Conservation (phyloP, 2,329 filamentous ascomycete species). For the Lecanicillium sp. region DNA sequence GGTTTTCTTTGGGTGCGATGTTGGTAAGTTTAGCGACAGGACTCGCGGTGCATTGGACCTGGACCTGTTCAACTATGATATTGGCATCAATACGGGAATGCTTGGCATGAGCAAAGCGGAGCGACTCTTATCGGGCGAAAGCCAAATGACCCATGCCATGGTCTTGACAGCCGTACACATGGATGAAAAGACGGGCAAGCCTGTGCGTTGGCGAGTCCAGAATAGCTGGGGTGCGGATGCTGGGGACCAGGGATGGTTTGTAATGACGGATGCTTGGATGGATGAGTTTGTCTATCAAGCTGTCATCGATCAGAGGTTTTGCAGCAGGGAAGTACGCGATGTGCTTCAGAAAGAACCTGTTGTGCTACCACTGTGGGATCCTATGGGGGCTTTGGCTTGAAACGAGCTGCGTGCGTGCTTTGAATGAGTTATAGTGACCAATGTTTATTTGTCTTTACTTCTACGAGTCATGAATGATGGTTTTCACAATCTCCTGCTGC, state of each 20-base stretch:
- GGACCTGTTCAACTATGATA: slow-evolving; percentile 65
- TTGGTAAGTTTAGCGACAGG: slow-evolving; percentile 70
- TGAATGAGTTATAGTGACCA: too few relatives aligned
- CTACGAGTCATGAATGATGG: too few relatives aligned
- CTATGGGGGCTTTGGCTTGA: slow-evolving; percentile 70
- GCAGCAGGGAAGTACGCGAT: slow-evolving; percentile 57
- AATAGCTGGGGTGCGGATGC: slow-evolving; percentile 69
- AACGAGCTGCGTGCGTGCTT: too few relatives aligned
- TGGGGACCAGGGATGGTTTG: slow-evolving; percentile 76
- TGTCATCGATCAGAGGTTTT: slow-evolving; percentile 66
- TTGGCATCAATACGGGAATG: slow-evolving; percentile 73
- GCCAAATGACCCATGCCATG: slow-evolving; percentile 88
- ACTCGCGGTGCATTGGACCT: slow-evolving; percentile 71
- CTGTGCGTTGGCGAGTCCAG: slow-evolving; percentile 76
- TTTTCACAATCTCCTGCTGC: too few relatives aligned
- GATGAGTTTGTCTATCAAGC: slow-evolving; percentile 79
- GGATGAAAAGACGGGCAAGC: slow-evolving; percentile 50
- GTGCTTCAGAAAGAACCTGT: slow-evolving; percentile 63
- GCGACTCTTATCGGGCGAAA: slow-evolving; percentile 65
- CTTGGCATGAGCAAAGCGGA: slow-evolving; percentile 70
- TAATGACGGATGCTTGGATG: slow-evolving; percentile 79
- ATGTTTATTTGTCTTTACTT: too few relatives aligned
- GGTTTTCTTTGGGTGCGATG: slow-evolving; percentile 83
- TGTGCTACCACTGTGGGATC: slow-evolving; percentile 70
- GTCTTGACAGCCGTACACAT: slow-evolving; percentile 80